A percentile compares a stretch with the other conserved stretches of the same genome.
phyloP scores from a whole-genome alignment of 192 early-diverging fungal species.

The Irineochytrium annulatum region DNA sequence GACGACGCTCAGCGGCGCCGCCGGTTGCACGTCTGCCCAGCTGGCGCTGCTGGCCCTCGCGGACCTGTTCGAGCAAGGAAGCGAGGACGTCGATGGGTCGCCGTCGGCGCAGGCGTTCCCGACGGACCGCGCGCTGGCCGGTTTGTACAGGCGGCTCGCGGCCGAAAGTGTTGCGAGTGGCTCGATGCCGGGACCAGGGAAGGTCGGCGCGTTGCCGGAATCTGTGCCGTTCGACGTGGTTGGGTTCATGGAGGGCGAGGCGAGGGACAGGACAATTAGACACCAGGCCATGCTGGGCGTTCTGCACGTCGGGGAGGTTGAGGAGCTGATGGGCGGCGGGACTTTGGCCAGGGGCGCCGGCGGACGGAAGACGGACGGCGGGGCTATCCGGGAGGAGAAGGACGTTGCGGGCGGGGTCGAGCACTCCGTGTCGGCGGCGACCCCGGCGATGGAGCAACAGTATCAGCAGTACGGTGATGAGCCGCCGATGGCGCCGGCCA shows the following conservation, averaged over 20 bases:
- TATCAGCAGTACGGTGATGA: no score
- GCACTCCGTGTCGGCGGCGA: no score
- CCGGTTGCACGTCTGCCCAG: background rate
- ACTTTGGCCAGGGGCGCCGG: no score
- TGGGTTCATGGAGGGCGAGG: background rate
- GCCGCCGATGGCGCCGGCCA: background rate
- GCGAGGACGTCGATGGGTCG: background rate
- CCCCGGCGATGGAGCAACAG: no score
- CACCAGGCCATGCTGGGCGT: background rate
- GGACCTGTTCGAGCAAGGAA: background rate
- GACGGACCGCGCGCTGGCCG: background rate
- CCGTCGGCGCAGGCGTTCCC: background rate
- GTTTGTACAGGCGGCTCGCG: background rate
- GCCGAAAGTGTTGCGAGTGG: background rate
- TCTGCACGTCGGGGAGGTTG: background rate
- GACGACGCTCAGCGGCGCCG: background rate
- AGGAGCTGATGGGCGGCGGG: background rate
- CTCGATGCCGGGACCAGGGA: background rate
- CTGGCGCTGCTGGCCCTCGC: background rate
- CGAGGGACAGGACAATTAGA: background rate
- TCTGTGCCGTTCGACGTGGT: background rate
- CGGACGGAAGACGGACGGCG: no score
- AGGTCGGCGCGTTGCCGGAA: background rate
- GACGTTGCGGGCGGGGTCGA: no score
- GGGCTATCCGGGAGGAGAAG: no score